Base-by-base conservation (phyloP, 306 rosid genomes). In the Quercus agrifolia region DNA sequence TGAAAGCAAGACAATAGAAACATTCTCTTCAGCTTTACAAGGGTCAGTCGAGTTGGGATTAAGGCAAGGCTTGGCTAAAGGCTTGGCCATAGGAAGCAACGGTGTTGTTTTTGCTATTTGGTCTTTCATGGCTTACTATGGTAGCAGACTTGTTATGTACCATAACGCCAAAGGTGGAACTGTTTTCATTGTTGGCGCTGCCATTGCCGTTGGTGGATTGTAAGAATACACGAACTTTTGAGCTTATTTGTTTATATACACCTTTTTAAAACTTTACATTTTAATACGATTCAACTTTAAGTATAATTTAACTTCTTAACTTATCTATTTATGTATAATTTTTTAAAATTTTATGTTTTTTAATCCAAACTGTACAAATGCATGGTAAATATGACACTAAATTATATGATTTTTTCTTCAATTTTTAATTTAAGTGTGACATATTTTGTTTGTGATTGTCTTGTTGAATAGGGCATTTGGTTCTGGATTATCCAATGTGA, bases 141-240 rank as follows among this genome's bases (percentile, higher is more conserved):
- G 98, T 23, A 95, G 99, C 74, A 86, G 90, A 86, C 31, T 91
- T 87, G 98, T 95, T 72, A 92, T 95, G 99, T 95, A 91, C 80
- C 98, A 92, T 61, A 92, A 92, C 12, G 92, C 97, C 51, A 77
- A 78, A 68, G 99, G 99, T 0, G 99, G 99, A 0, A 90, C 99
- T 4, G 93, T 95, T 3, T 95, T 95, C 59, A 89, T 83, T 15
- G 98, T 93, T 56, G 98, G 99, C 11, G 95, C 97, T 9, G 72
- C 94, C 75, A 81, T 89, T 35, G 89, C 94, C 56, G 78, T 92
- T 25, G 99, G 99, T 14, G 99, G 98, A 89, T 74, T 95, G 99
- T 95, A 90, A 87, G 81, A 38, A 67, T 3, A 10, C 11, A 41
- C 46, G 12, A 41, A 9, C 46, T 8, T 41, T 41, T 8, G 0